Conservation (phyloP, 2,329 filamentous ascomycete genomes). For the Penicillium aurantiogriseum region DNA sequence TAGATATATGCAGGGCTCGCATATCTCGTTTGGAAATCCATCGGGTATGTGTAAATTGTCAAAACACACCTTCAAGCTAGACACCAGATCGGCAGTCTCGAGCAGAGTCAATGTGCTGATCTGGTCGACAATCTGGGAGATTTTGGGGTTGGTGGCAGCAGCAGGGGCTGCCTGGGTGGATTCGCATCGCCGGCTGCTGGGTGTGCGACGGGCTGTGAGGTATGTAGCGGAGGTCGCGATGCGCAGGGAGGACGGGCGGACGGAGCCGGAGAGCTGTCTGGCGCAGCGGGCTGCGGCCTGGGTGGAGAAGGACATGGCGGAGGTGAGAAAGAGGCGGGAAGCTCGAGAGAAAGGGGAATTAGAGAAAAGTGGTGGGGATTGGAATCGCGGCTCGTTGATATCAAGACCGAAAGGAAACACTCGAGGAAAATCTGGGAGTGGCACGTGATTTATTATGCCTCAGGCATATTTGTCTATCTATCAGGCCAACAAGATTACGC, state of each 20-base stretch:
- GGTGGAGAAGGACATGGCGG: conserved; percentile 42
- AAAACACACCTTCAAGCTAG: conserved; percentile 79
- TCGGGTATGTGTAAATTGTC: conserved; percentile 1
- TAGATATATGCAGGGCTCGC: not conserved
- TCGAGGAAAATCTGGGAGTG: conserved; percentile 35
- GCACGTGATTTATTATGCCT: conserved; percentile 28
- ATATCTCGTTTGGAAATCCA: not conserved
- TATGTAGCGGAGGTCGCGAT: conserved; percentile 40
- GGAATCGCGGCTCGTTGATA: conserved; percentile 23
- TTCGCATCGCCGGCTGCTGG: conserved; percentile 73
- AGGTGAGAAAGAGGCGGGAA: not conserved
- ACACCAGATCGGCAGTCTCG: conserved; percentile 94
- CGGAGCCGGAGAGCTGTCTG: conserved; percentile 42
- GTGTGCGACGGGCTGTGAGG: conserved; percentile 38
- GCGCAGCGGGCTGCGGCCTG: conserved; percentile 45
- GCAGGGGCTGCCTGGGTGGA: conserved; percentile 67
- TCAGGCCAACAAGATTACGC: not conserved
- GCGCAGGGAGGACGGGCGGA: conserved; percentile 42
- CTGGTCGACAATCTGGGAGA: conserved; percentile 91
- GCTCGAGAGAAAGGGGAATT: conserved; percentile 3
- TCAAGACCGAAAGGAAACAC: conserved; percentile 31
- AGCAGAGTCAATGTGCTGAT: conserved; percentile 97
- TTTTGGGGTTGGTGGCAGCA: conserved; percentile 76
- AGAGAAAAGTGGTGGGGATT: conserved; percentile 17
- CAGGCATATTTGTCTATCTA: not conserved